Conservation (phyloP, 176 grass and related monocot genomes). For the Raddia distichophylla region DNA sequence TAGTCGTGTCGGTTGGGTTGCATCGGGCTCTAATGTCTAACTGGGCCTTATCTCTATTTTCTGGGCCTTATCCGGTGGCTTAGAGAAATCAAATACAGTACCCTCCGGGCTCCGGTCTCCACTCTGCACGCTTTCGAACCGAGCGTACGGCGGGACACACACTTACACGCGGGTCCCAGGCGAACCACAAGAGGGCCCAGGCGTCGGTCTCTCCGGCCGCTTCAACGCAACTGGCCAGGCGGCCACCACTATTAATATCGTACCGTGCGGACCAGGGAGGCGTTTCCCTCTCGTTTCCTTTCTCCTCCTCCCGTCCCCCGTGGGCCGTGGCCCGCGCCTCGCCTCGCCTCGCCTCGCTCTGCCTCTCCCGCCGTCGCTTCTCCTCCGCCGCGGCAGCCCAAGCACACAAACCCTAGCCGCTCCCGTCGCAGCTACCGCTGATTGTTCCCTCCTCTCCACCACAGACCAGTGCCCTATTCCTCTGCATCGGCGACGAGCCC, state of each 20-base stretch:
- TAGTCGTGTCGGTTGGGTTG: too few species aligned
- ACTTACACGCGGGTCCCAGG: background rate
- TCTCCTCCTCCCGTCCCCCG: background rate
- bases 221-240: too few species aligned
- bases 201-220: background rate
- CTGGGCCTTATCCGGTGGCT: too few species aligned
- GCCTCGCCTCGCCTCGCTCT: background rate
- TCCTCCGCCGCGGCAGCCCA: background rate
- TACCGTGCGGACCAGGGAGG: slow-evolving; percentile 1
- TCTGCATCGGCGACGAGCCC: background rate
- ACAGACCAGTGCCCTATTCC: background rate
- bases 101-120: too few species aligned
- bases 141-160: too few species aligned
- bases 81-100: too few species aligned
- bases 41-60: too few species aligned
- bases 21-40: too few species aligned
- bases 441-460: background rate
- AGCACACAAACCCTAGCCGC: slow-evolving; percentile 30
- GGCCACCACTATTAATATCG: too few species aligned
- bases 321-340: slow-evolving; percentile 31
- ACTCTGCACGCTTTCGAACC: background rate
- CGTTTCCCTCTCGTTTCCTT: background rate
- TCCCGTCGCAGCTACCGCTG: background rate
- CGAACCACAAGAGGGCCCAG: background rate
- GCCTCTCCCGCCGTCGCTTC: slow-evolving; percentile 21